Evolutionary conservation across 805 yeast species (phyloP).

Genomic region (Saturnispora kantuleensis): DNA sequence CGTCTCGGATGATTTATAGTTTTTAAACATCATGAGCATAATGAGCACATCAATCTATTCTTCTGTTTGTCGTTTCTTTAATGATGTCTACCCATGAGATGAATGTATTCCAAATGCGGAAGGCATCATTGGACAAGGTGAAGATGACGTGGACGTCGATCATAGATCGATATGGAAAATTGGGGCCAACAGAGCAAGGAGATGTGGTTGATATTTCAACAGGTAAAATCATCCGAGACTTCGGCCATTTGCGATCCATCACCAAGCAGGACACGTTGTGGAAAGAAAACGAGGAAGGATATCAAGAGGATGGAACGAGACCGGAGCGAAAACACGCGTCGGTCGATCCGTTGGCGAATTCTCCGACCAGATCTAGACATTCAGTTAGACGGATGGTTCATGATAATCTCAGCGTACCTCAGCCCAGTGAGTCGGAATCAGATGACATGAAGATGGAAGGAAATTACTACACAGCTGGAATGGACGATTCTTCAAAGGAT

Average conservation of each 20-base stretch:
- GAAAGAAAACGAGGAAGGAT: slow-evolving; percentile 14
- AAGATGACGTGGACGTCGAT: slow-evolving; percentile 39
- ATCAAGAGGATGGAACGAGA: neutral
- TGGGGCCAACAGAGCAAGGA: slow-evolving; percentile 42
- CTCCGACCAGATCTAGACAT: neutral
- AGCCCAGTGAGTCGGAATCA: slow-evolving; percentile 1
- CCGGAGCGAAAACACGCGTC: too few relatives aligned
- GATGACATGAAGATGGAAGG: slow-evolving; percentile 5
- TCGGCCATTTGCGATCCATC: slow-evolving; percentile 57
- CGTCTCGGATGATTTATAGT: too few relatives aligned
- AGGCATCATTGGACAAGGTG: slow-evolving; percentile 16
- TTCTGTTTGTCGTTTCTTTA: too few relatives aligned
- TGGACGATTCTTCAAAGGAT: slow-evolving; percentile 4
- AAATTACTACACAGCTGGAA: slow-evolving; percentile 1
- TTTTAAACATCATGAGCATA: too few relatives aligned
- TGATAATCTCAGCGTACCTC: slow-evolving; percentile 1
- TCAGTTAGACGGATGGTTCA: neutral
- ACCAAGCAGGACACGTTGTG: slow-evolving; percentile 26
- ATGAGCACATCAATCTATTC: too few relatives aligned
- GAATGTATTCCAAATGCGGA: slow-evolving; percentile 1
- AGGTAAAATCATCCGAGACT: slow-evolving; percentile 53
- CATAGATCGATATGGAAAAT: slow-evolving; percentile 38
- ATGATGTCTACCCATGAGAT: neutral
- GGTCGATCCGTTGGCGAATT: neutral
- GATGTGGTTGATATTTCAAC: slow-evolving; percentile 57